A percentile compares a stretch with the other conserved stretches of the same genome.
Conservation (phyloP, 768 basidiomycete species). For the Mycena kentingensis region DNA sequence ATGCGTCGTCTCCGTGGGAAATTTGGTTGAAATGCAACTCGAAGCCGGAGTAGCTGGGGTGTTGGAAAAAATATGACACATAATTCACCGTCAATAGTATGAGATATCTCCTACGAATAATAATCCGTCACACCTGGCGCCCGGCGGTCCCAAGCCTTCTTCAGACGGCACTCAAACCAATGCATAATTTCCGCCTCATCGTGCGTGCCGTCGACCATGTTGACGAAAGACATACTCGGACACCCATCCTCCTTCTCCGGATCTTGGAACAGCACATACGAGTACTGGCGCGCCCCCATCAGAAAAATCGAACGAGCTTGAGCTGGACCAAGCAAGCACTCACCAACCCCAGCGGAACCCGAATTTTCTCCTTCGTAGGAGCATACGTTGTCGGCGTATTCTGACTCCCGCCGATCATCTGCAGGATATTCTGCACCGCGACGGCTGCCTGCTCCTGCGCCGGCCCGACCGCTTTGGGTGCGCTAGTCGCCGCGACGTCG, state of each 20-base stretch:
- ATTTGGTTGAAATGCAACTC: too few species aligned
- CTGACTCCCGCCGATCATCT: constrained; percentile 33
- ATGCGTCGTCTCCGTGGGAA: too few species aligned
- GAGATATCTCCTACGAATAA: constrained; percentile 6
- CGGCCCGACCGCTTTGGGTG: constrained; percentile 46
- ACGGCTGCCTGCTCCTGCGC: constrained; percentile 42
- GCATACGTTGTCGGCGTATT: constrained; percentile 31
- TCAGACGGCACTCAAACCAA: constrained; percentile 8
- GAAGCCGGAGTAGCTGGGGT: too few species aligned
- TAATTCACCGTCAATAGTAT: too few species aligned
- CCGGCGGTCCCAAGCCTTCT: constrained; percentile 1
- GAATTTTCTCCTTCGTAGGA: constrained; percentile 42
- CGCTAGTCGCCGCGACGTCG: constrained; percentile 51
- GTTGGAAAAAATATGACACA: too few species aligned
- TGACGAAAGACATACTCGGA: not conserved
- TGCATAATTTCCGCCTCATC: not conserved
- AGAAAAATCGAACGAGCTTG: constrained; percentile 24
- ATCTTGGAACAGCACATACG: constrained; percentile 7
- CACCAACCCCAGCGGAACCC: constrained; percentile 45
- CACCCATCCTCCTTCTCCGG: not conserved
- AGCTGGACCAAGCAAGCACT: constrained; percentile 33
- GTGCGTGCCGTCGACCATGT: constrained; percentile 2
- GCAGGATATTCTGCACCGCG: constrained; percentile 43
- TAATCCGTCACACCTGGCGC: constrained; percentile 10
- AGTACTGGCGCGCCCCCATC: constrained; percentile 14